A percentile compares a stretch with the other conserved stretches of the same genome.
Evolutionary conservation across 805 yeast species (phyloP).

Genomic region (Saccharomycodes ludwigii): DNA sequence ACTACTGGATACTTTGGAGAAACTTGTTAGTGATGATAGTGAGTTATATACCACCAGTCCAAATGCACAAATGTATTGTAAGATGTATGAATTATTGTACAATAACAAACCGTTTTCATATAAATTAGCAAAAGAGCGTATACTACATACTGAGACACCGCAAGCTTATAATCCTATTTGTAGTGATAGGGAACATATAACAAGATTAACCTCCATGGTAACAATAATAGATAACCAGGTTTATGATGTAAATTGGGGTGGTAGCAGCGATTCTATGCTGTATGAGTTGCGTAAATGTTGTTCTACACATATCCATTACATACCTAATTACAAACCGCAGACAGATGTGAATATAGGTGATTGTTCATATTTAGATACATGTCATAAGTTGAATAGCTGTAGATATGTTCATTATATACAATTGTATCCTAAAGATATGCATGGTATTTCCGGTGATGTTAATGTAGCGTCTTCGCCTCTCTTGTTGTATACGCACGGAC

Average conservation of each 20-base stretch:
- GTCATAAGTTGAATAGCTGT: slow-evolving; percentile 75
- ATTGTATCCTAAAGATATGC: slow-evolving; percentile 22
- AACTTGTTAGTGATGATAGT: too few species aligned
- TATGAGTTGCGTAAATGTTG: too few species aligned
- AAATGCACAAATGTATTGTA: too few species aligned
- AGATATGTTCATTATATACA: slow-evolving; percentile 67
- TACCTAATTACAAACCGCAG: slow-evolving; percentile 41
- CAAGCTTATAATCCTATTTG: slow-evolving; percentile 18
- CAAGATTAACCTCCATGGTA: not conserved
- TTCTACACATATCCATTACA: slow-evolving; percentile 37
- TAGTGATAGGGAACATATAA: slow-evolving; percentile 12
- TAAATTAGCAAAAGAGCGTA: slow-evolving; percentile 17
- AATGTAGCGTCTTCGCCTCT: too few species aligned
- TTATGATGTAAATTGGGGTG: too few species aligned
- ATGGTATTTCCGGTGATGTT: too few species aligned
- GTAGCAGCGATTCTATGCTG: too few species aligned
- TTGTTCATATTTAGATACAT: slow-evolving; percentile 88
- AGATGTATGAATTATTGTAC: too few species aligned
- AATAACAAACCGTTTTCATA: slow-evolving; percentile 15
- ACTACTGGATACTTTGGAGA: too few species aligned
- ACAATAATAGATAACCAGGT: too few species aligned
- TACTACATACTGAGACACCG: slow-evolving; percentile 8
- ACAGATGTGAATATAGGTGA: slow-evolving; percentile 74
- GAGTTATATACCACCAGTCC: too few species aligned
- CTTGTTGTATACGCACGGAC: too few species aligned